Evolutionary conservation across 1,139 yeast genomes (phyloP), one percentile per base, ranked within the genome.

Genomic region (Blastobotrys persicus): DNA sequence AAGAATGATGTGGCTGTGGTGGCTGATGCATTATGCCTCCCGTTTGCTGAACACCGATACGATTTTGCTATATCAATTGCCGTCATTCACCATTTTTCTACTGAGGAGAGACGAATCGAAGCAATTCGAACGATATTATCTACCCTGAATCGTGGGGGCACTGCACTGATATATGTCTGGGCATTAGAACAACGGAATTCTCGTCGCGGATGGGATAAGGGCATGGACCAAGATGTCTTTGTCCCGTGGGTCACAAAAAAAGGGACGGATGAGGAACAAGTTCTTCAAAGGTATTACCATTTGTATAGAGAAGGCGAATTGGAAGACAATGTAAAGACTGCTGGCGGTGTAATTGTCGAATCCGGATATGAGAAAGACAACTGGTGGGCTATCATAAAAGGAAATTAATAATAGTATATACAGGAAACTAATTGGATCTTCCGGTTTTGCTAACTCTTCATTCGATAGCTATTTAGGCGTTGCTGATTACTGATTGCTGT

Each of bases 1-100:
- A 48, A 53, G 17, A 47, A 51, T 4, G 57, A 59, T 6, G 70
- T 70, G 51, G 73, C 83, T 6, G 71, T 83, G 39, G 80, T 88
- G 2, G 85, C 94, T 1, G 97, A 89, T 66, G 95, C 94, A 1
- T 70, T 88, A 52, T 62, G 66, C 31, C 69, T 87, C 51, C 96
- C 96, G 6, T 94, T 85, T 66, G 74, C 74, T 1, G 67, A 73
- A 31, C 58, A 67, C 13, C 67, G 73, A 1, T 85, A 87, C 68
- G 97, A 92, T 61, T 92, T 92, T 73, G 98, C 95, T 2, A 86
- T 94, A 31, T 85, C 95, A 11, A 91, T 92, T 46, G 98, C 98
- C 0, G 98, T 94, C 13, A 84, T 92, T 16, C 98, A 92, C 63
- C 98, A 92, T 66, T 89, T 94, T 70, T 79, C 95, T n/a, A 88